Base-by-base conservation (phyloP, 176 grass and related monocot species). In the Alloteropsis semialata region DNA sequence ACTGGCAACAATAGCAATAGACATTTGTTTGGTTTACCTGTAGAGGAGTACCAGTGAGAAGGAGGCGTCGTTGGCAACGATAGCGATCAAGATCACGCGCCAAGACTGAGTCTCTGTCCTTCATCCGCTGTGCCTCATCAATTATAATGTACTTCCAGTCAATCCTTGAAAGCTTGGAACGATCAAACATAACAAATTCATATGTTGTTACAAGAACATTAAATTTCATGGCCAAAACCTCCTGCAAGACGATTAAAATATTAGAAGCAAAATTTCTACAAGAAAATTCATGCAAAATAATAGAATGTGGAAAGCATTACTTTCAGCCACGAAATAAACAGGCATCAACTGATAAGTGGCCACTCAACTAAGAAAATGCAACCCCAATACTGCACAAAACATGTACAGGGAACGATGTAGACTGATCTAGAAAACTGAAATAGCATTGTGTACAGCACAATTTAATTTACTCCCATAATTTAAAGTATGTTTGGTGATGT, bases 131-230 rank as follows among this genome's bases (percentile, higher is more conserved):
- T 42, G 97, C 97, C 89, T 99, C 97, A 19, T 99, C 97, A 77
- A 99, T 99, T 69, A 99, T 93, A 88, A 99, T 99, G 59, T 99
- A 99, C 75, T 92, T 99, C 97, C 97, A 99, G 65, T 96, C 97
- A 87, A 99, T 85, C 91, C 30, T 99, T 83, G 97, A 99, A 74
- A 99, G 87, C 85, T 96, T 99, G 56, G 97, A 94, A n/a, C 97
- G 97, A 42, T 99, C 97, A 81, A 85, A 96, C 97, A 99, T 99
- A 65, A 99, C 78, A 37, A 99, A 99, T 84, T 99, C 97, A 87
- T 99, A 99, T 43, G 97, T 99, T 71, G 97, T 99, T 71, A 99
- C 97, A 45, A 99, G 93, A 81, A 99, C 81, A 86, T 99, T 99
- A 87, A 99, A 99, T 84, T 99, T 99, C 49, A 99, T 75, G 76